Evolutionary conservation across 305 asterid genomes (phyloP), one percentile per base, ranked within the genome.

Genomic region (Solanum hybrid): DNA sequence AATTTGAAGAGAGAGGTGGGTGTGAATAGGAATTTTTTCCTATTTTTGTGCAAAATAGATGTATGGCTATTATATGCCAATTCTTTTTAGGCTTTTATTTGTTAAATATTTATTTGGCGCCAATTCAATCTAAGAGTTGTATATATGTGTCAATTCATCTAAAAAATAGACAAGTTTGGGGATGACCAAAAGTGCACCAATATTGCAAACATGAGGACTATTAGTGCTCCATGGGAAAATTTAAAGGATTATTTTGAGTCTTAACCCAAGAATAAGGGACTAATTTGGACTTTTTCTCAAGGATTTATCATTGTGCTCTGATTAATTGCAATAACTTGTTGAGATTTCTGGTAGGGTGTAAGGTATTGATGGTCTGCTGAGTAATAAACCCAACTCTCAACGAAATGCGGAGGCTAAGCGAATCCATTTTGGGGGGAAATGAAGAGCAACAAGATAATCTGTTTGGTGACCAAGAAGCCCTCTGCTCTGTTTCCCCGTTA

Each of bases 401-500:
- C 37, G 17, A 16, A 88, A 88, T 88, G 89, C 16, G 86, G 89
- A 88, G 34, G 78, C n/a, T 26, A 24, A 78, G 97, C 95, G 94
- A 90, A 60, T 91, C 94, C 26, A 16, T 91, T 20, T 89, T 88
- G 75, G 94, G 92, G 85, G 96, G 71, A 46, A 96, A 94, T 84
- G 98, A 94, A 37, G 98, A 94, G 36, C 94, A 92, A 85, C 94
- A 95, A 91, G 97, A 96, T 51, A 86, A 89, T 90, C 88, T 95
- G 90, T 93, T 95, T 86, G 98, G 94, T 86, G 99, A 92, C 4
- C 87, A 96, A 12, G 97, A 95, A 91, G 96, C 92, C 38, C 93
- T 95, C 82, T 95, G 98, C 91, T 91, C 95, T 91, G 94, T 97
- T 84, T 95, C 99, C 60, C 95, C 95, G 46, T 42, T 91, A 79